Evolutionary conservation across 2,329 filamentous ascomycete species (phyloP).

Genomic region (Pseudogymnoascus sp.): DNA sequence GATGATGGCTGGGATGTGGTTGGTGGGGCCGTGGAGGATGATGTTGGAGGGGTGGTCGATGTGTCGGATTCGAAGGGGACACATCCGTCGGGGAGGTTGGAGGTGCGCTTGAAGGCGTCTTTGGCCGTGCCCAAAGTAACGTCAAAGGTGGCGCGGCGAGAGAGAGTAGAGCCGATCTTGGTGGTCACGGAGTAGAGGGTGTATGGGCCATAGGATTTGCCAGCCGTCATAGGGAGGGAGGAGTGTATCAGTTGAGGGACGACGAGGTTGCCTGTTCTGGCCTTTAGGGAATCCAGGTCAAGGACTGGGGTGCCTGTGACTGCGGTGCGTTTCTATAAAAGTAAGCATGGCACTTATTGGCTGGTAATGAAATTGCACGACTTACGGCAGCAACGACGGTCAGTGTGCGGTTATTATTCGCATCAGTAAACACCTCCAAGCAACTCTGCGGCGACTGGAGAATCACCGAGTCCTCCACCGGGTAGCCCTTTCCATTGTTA

Average conservation of each 20-base stretch:
- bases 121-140: slow-evolving; percentile 23
- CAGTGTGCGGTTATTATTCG: slow-evolving; percentile 14
- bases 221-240: slow-evolving; percentile 18
- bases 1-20: slow-evolving; percentile 5
- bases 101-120: slow-evolving; percentile 42
- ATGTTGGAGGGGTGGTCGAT: not conserved
- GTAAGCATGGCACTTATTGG: not conserved
- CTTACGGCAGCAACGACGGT: slow-evolving; percentile 23
- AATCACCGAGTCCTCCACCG: slow-evolving; percentile 45
- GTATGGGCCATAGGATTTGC: slow-evolving; percentile 19
- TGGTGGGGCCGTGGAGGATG: slow-evolving; percentile 1
- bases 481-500: slow-evolving; percentile 50
- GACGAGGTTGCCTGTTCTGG: slow-evolving; percentile 15
- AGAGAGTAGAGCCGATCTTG: slow-evolving; percentile 12
- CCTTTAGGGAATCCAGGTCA: slow-evolving; percentile 17
- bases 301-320: slow-evolving; percentile 14
- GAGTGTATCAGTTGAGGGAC: slow-evolving; percentile 16
- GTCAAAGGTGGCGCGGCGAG: slow-evolving; percentile 17
- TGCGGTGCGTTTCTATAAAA: slow-evolving; percentile 14
- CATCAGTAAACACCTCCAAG: slow-evolving; percentile 23
- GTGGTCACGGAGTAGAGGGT: slow-evolving; percentile 19
- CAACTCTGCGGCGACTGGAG: slow-evolving; percentile 51
- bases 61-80: slow-evolving; percentile 25
- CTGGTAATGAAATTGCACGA: not conserved
- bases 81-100: slow-evolving; percentile 38